These are phyloP conservation scores for Apophysomyces trapeziformis DNA, from an alignment of 371 early-diverging fungal species.

Conservation along the genomic window DNA sequence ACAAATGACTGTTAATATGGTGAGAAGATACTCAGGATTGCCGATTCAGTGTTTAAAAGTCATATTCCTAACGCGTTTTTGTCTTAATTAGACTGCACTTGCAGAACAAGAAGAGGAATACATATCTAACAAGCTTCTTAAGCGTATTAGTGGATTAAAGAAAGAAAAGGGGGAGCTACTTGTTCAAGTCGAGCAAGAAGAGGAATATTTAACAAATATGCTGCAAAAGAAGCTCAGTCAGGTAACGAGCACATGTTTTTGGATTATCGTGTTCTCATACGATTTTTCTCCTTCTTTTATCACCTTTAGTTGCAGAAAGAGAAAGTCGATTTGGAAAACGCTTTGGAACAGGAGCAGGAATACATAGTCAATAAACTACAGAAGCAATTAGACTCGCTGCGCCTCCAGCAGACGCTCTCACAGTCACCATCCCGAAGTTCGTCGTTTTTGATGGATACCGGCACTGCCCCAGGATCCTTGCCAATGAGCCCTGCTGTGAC, in stretches of 20 bases:
- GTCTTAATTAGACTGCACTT: constrained; percentile 52
- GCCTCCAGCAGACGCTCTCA: constrained; percentile 43
- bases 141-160: constrained; percentile 69
- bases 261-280: background rate
- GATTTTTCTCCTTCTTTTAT: background rate
- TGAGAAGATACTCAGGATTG: constrained; percentile 23
- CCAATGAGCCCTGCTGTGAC: constrained; percentile 40
- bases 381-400: constrained; percentile 63
- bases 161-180: constrained; percentile 73
- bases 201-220: constrained; percentile 76
- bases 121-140: constrained; percentile 69
- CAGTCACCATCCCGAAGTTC: constrained; percentile 41
- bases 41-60: background rate
- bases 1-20: constrained; percentile 69
- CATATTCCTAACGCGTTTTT: constrained; percentile 6
- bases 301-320: constrained; percentile 68
- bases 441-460: constrained; percentile 23
- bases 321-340: constrained; percentile 81
- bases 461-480: constrained; percentile 28
- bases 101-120: constrained; percentile 77
- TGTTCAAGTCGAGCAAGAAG: constrained; percentile 74
- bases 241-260: constrained; percentile 27
- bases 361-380: constrained; percentile 76
- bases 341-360: constrained; percentile 86
- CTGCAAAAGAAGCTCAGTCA: constrained; percentile 74